phyloP scores from a whole-genome alignment of 306 rosid species.

The Acacia confusa region DNA sequence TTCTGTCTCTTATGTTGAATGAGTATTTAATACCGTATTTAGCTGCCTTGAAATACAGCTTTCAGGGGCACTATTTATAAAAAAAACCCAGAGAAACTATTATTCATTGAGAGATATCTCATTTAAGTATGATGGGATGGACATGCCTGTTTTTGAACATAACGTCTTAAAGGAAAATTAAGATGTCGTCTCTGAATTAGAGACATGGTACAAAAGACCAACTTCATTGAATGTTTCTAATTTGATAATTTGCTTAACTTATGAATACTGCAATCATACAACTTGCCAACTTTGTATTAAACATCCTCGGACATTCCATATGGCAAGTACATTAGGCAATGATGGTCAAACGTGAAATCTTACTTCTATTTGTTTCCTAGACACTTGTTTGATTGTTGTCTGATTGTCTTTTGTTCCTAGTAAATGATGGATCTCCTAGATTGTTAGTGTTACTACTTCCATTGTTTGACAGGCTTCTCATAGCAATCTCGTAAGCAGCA shows the following conservation, averaged over 20 bases:
- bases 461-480: slow-evolving; percentile 51
- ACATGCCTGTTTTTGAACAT: neutral
- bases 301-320: neutral
- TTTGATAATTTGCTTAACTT: neutral
- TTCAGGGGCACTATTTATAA: neutral
- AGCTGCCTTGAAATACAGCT: neutral
- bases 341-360: neutral
- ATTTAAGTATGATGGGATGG: neutral
- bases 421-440: neutral
- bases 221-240: neutral
- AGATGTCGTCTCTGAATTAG: neutral
- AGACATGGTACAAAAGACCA: neutral
- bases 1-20: neutral
- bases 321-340: neutral
- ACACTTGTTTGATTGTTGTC: neutral
- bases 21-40: neutral
- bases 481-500: slow-evolving; percentile 71
- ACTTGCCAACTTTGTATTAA: neutral
- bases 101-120: neutral
- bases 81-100: neutral
- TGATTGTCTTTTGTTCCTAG: neutral
- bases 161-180: neutral
- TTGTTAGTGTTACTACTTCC: slow-evolving; percentile 21
- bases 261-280: neutral
- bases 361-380: neutral